Evolutionary conservation across 2,329 filamentous ascomycete species (phyloP), one percentile per base, ranked within the genome.

Genomic region (Calonectria honghensis): DNA sequence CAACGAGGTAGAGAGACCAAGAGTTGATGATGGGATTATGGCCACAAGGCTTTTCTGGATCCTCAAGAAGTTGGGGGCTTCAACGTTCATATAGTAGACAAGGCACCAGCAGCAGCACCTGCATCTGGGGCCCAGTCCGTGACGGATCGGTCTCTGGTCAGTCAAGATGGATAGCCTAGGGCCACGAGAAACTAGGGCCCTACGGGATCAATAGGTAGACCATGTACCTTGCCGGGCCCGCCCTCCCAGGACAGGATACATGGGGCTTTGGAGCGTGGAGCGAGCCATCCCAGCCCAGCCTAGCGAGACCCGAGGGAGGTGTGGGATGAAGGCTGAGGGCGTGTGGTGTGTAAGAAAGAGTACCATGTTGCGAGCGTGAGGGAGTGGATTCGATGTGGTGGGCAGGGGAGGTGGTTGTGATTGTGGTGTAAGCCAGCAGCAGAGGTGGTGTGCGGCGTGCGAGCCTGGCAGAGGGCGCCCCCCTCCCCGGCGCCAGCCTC

Each of bases 51-150:
- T 80, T 78, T 75, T 65, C 71, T 74, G 72, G 66, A 68, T 68
- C 72, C 63, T 63, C 71, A 70, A 70, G 71, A 70, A 75, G 75
- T 76, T 73, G 79, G 79, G 79, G 77, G 75, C 76, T 52, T 69
- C 77, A 78, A 78, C 64, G 76, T 81, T 80, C 73, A 79, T 81
- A 81, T 81, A 81, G 79, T 81, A 81, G 79, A 77, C 78, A 79
- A 81, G 77, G 79, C 78, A 78, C 75, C 75, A 75, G 73, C 45
- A 48, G n/a, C 68, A 77, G 67, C 74, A 77, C 73, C 78, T 81
- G 78, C 79, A 81, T 79, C 76, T 73, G 79, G 78, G 57, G 74
- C 63, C 77, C 77, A 77, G 75, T 80, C 77, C 63, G 75, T 64
- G 73, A 80, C 78, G 73, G 79, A 80, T 80, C 76, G 78, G 73